Evolutionary conservation across 78 protist genomes (phyloP).

Genomic region (Dictyostelium brefeldianum): DNA sequence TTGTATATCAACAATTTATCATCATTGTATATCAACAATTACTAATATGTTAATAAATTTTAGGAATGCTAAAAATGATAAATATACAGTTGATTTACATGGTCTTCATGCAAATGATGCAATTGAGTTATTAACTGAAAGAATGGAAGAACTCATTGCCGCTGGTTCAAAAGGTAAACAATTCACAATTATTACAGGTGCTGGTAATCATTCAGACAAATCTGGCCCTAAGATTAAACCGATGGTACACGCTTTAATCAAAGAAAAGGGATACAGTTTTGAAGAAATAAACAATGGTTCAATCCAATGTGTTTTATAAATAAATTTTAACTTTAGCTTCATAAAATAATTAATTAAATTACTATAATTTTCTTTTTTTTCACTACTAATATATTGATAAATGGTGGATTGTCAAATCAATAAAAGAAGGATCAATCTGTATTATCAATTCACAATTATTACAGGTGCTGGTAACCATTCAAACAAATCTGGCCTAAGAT

Average conservation of each 20-base stretch:
- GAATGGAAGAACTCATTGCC: conserved; percentile 36
- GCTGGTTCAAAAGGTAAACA: conserved; percentile 27
- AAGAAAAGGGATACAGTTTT: conserved; percentile 14
- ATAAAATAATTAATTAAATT: too few relatives aligned
- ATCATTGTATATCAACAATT: too few relatives aligned
- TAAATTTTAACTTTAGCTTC: background rate
- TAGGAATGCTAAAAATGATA: conserved; percentile 65
- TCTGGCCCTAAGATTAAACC: conserved; percentile 85
- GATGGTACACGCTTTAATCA: conserved; percentile 41
- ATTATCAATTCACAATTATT: conserved; percentile 49
- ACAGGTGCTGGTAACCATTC: conserved; percentile 84
- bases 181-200: conserved; percentile 72
- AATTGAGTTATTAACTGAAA: conserved; percentile 36
- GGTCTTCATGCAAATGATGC: conserved; percentile 64
- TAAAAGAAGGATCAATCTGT: background rate
- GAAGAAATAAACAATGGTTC: conserved; percentile 82
- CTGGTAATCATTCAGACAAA: conserved; percentile 79
- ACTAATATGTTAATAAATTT: background rate
- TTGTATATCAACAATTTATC: too few relatives aligned
- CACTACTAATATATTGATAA: too few relatives aligned
- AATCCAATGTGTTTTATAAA: conserved; percentile 17
- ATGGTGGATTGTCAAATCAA: background rate
- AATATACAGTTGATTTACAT: conserved; percentile 74
- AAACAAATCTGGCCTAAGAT: conserved; percentile 81
- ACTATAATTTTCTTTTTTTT: too few relatives aligned